phyloP scores from a whole-genome alignment of 257 asterid genomes.

The Fraxinus quadrangulata region DNA sequence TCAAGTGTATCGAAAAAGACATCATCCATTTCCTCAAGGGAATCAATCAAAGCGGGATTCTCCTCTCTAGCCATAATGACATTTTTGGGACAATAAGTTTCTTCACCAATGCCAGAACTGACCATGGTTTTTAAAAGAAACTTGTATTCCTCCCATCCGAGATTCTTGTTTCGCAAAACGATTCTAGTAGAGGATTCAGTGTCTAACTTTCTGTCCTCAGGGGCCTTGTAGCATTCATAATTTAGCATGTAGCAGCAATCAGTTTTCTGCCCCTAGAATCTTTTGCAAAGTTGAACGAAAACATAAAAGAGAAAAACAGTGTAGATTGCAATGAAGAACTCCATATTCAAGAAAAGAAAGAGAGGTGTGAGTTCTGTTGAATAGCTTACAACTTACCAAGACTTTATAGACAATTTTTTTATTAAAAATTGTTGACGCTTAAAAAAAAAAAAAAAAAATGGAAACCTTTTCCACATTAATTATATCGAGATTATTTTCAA shows the following conservation, averaged over 20 bases:
- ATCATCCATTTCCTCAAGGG: conserved; percentile 33
- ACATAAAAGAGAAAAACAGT: conserved; percentile 2
- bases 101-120: conserved; percentile 42
- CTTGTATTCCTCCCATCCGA: conserved; percentile 31
- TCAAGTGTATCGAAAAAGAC: conserved; percentile 32
- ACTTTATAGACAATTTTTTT: background rate
- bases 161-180: conserved; percentile 34
- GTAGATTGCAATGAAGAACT: background rate
- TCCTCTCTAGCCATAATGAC: conserved; percentile 33
- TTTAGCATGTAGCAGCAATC: conserved; percentile 33
- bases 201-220: conserved; percentile 19
- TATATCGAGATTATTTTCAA: too few species aligned
- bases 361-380: background rate
- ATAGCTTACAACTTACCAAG: background rate
- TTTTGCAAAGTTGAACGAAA: background rate
- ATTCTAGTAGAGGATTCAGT: conserved; percentile 18
- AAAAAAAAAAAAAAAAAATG: too few species aligned
- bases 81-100: conserved; percentile 35
- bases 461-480: too few species aligned
- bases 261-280: background rate
- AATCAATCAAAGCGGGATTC: conserved; percentile 17
- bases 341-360: background rate
- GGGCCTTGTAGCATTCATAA: conserved; percentile 38
- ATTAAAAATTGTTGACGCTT: too few species aligned
- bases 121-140: conserved; percentile 36